Evolutionary conservation across 495 filamentous ascomycete species (phyloP).

Genomic region (Platismatia glauca): DNA sequence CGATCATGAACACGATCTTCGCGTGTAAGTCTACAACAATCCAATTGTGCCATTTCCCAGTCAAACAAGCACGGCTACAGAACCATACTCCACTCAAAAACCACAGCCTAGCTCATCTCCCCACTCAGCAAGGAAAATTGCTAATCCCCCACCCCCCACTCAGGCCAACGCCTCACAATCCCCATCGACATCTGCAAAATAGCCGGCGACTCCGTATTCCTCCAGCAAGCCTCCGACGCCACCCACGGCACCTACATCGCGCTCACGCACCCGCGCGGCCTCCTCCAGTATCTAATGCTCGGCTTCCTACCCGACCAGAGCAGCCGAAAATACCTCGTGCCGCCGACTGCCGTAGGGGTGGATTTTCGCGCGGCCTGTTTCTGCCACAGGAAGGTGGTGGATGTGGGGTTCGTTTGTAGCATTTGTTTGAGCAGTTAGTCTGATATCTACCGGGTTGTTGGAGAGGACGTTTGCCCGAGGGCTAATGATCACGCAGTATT

Average conservation of each 20-base stretch:
- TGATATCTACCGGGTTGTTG: background rate
- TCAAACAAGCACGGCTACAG: too few species aligned
- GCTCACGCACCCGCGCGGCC: constrained; percentile 51
- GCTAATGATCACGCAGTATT: constrained; percentile 39
- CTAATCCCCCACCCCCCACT: background rate
- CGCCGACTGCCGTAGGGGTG: constrained; percentile 75
- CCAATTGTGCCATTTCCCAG: too few species aligned
- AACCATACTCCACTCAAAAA: too few species aligned
- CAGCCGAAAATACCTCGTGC: constrained; percentile 54
- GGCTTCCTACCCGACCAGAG: constrained; percentile 75
- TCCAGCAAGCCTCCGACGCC: constrained; percentile 89
- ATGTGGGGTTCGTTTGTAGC: constrained; percentile 89
- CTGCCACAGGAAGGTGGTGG: constrained; percentile 84
- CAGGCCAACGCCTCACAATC: constrained; percentile 66
- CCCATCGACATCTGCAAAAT: constrained; percentile 87
- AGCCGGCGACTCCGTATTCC: constrained; percentile 77
- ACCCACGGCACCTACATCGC: constrained; percentile 82
- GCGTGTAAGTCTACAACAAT: constrained; percentile 45
- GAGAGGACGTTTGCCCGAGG: too few species aligned
- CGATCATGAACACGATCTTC: constrained; percentile 96
- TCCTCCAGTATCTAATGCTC: constrained; percentile 92
- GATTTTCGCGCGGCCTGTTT: constrained; percentile 98
- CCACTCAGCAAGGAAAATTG: background rate
- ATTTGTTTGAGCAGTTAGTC: constrained; percentile 79
- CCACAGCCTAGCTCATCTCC: rapidly evolving